Evolutionary conservation across 495 filamentous ascomycete genomes (phyloP).

Genomic region (Jackrogersella multiformis): DNA sequence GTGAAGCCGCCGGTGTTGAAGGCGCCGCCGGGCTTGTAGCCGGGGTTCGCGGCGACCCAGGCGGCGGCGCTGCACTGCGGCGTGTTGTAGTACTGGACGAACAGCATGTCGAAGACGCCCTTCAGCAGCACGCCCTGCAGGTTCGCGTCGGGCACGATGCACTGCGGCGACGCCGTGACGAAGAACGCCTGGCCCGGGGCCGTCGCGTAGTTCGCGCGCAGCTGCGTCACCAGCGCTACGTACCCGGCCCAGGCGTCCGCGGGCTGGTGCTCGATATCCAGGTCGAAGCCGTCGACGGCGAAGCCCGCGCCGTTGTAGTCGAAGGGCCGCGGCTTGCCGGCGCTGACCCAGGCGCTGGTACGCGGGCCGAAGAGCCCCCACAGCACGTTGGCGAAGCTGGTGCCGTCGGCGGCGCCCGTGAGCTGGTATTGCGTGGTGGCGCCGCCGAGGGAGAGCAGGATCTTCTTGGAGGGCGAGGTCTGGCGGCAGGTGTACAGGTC

Average conservation of each 20-base stretch:
- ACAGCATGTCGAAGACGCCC: slow-evolving; percentile 68
- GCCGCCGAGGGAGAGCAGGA: slow-evolving; percentile 74
- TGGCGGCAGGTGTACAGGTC: slow-evolving; percentile 63
- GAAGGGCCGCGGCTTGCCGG: slow-evolving; percentile 49
- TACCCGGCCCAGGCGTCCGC: slow-evolving; percentile 45
- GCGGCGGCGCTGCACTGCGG: slow-evolving; percentile 61
- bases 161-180: slow-evolving; percentile 66
- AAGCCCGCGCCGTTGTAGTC: slow-evolving; percentile 56
- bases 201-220: slow-evolving; percentile 7
- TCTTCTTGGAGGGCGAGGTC: slow-evolving; percentile 62
- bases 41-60: slow-evolving; percentile 48
- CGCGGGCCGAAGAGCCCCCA: slow-evolving; percentile 72
- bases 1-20: slow-evolving; percentile 43
- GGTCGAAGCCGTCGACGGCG: slow-evolving; percentile 67
- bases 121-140: slow-evolving; percentile 62
- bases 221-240: slow-evolving; percentile 52
- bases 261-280: slow-evolving; percentile 62
- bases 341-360: slow-evolving; percentile 49
- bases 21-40: slow-evolving; percentile 44
- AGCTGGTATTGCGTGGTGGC: slow-evolving; percentile 55
- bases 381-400: slow-evolving; percentile 66
- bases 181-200: slow-evolving; percentile 38
- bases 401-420: slow-evolving; percentile 56
- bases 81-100: slow-evolving; percentile 78
- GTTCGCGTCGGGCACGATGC: slow-evolving; percentile 59